Base-by-base conservation (phyloP, 768 basidiomycete genomes). In the Boletus subcaerulescens region DNA sequence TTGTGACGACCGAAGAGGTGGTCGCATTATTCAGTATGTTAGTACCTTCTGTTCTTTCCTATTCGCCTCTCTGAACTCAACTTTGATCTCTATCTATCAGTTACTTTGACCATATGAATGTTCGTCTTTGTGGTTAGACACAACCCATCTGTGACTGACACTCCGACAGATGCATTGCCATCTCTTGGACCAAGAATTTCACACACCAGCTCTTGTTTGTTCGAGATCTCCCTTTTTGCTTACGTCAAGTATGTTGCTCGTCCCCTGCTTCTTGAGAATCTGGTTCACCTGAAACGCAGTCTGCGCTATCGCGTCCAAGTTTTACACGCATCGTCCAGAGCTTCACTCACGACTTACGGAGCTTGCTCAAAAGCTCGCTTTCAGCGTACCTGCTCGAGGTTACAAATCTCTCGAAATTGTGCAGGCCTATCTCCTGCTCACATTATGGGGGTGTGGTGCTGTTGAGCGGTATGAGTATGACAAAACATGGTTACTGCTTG, bases 401-500 rank as follows among this genome's bases (percentile, higher is more conserved):
- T 93, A 91, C 77, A 96, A 96, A 71, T 89, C 87, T n/a, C 83
- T 93, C 42, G 93, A 94, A 73, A 93, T 96, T 56, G 91, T 95
- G 5, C 95, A 99, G 67, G 96, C 93, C 0, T 99, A 97, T 70
- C 75, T 98, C 18, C 76, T 99, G 10, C 84, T 98, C 49, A 79
- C 88, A 3, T 72, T 93, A 14, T 98, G 92, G 88, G 93, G 94
- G 7, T 87, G 92, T 61, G 94, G 94, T 20, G 94, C 95, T 5
- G 93, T 94, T 20, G 94, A 98, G 70, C 83, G 94, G 9, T 99
- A 93, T 65, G 96, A 99, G 67, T 93, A 96, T 63, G 96, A 99
- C 71, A 85, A 88, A 62, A 98, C 95, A 0, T 98, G 93, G 92
- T 68, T 93, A 60, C 74, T 91, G 15, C 73, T 98, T 24, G 93